phyloP scores from a whole-genome alignment of 257 asterid genomes.

The Fraxinus anomala region DNA sequence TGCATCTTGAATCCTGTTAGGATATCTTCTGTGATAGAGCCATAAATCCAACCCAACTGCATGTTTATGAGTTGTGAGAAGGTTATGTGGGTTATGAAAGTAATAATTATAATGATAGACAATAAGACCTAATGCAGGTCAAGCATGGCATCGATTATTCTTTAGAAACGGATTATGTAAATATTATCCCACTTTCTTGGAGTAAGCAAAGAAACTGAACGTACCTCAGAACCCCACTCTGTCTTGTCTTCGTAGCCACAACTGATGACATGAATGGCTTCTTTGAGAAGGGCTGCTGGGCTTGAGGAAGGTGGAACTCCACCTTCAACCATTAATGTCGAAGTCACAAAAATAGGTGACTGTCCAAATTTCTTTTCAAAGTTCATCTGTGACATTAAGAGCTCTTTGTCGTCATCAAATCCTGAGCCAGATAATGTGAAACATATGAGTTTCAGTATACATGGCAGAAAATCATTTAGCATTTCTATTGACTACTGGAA shows the following conservation, averaged over 20 bases:
- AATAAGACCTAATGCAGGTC: background rate
- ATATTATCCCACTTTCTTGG: background rate
- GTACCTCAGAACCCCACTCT: constrained; percentile 96
- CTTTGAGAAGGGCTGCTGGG: constrained; percentile 93
- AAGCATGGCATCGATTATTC: background rate
- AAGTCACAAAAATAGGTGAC: constrained; percentile 83
- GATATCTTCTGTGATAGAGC: constrained; percentile 94
- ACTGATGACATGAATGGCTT: constrained; percentile 96
- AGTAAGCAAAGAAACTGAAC: too few species aligned
- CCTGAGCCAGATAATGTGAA: constrained; percentile 41
- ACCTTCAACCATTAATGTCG: constrained; percentile 88
- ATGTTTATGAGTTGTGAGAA: constrained; percentile 22
- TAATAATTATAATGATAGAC: constrained; percentile 4
- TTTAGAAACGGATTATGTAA: background rate
- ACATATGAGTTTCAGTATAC: constrained; percentile 6
- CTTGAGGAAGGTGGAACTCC: constrained; percentile 98
- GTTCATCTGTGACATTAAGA: constrained; percentile 85
- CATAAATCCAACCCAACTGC: constrained; percentile 97
- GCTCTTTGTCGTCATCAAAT: constrained; percentile 77
- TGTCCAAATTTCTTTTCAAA: constrained; percentile 95
- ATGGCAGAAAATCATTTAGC: constrained; percentile 8
- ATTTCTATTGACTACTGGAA: constrained; percentile 12
- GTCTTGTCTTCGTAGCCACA: constrained; percentile 98
- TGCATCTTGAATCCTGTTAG: constrained; percentile 97
- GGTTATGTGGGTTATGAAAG: too few species aligned